Conservation (phyloP, 2,329 filamentous ascomycete genomes). For the Epichloe sp. region DNA sequence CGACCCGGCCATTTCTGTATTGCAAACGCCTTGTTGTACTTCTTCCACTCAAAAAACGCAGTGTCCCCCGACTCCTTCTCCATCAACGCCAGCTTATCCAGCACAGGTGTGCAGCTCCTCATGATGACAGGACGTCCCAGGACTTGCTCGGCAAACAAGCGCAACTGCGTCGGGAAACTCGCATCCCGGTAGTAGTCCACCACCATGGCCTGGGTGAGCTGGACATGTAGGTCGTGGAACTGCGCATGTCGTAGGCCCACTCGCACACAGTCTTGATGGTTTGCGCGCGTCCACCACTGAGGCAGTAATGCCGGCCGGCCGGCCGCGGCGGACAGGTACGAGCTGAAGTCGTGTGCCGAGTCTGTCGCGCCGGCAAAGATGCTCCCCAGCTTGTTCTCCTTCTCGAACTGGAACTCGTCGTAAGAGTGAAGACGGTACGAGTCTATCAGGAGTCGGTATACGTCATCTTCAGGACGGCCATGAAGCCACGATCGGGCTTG, state of each 20-base stretch:
- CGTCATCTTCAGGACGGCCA: slow-evolving; percentile 22
- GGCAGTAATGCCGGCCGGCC: slow-evolving; percentile 19
- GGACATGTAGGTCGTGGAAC: slow-evolving; percentile 14
- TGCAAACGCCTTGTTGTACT: background rate
- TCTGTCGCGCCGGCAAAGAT: slow-evolving; percentile 11
- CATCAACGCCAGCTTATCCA: background rate
- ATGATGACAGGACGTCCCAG: background rate
- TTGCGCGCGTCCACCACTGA: slow-evolving; percentile 24
- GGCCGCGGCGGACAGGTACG: slow-evolving; percentile 15
- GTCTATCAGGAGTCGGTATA: slow-evolving; percentile 30
- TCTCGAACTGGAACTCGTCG: slow-evolving; percentile 16
- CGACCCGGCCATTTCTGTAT: background rate
- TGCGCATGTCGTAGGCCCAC: slow-evolving; percentile 10
- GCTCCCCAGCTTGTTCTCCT: slow-evolving; percentile 5
- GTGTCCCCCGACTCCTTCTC: background rate
- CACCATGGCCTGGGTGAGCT: slow-evolving; percentile 18
- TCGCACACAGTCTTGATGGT: slow-evolving; percentile 19
- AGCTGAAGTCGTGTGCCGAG: slow-evolving; percentile 16
- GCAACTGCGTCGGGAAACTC: slow-evolving; percentile 27
- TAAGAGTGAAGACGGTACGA: slow-evolving; percentile 26
- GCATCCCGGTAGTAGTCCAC: slow-evolving; percentile 23
- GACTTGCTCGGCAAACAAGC: slow-evolving; percentile 27
- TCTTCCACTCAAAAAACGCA: background rate
- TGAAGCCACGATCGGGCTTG: slow-evolving; percentile 23
- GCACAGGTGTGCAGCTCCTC: background rate